Percentiles rank a stretch among this genome's conserved stretches.
Conservation (phyloP, 768 basidiomycete genomes). For the Hericium erinaceus region DNA sequence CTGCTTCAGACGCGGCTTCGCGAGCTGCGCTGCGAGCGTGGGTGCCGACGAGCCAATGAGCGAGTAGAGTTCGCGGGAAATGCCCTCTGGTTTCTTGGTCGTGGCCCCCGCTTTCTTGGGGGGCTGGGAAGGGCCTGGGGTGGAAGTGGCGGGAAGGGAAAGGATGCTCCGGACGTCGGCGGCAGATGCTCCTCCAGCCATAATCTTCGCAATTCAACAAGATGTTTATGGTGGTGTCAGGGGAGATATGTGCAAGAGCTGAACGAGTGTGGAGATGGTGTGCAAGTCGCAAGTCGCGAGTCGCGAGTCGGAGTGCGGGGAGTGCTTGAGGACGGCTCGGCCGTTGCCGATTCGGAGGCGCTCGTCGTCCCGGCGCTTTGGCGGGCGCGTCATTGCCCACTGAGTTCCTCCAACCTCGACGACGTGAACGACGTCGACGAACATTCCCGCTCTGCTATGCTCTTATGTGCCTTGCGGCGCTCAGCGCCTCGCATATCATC, state of each 20-base stretch:
- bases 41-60: slow-evolving; percentile 94
- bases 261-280: not conserved
- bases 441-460: not conserved
- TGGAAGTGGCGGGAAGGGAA: slow-evolving; percentile 38
- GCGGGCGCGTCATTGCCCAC: not conserved
- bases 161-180: slow-evolving; percentile 82
- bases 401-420: not conserved
- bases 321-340: too few species aligned
- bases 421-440: not conserved
- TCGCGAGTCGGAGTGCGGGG: not conserved
- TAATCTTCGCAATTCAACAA: slow-evolving; percentile 15
- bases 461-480: not conserved
- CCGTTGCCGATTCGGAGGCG: too few species aligned
- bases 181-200: slow-evolving; percentile 52
- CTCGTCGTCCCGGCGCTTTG: not conserved
- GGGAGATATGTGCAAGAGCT: not conserved
- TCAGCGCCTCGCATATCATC: not conserved
- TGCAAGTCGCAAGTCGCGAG: not conserved
- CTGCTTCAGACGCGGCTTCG: slow-evolving; percentile 80
- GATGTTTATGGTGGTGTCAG: not conserved
- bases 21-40: slow-evolving; percentile 66
- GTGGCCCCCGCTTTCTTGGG: slow-evolving; percentile 29
- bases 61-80: slow-evolving; percentile 86
- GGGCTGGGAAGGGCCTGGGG: slow-evolving; percentile 35
- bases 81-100: slow-evolving; percentile 73